A percentile compares a stretch with the other conserved stretches of the same genome.
phyloP scores from a whole-genome alignment of 129 eudicot genomes.

The Apium graveolens region DNA sequence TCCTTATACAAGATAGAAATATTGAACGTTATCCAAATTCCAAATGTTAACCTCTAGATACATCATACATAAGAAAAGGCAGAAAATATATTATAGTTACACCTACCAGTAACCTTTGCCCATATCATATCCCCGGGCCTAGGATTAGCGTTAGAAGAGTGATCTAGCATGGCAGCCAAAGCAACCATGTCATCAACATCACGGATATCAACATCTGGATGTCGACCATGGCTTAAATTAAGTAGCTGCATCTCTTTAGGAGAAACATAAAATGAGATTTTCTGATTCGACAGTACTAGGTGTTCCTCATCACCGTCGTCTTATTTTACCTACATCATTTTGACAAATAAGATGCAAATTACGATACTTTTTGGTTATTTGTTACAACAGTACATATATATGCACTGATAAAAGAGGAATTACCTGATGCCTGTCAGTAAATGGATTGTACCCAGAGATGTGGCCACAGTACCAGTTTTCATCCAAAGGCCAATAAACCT shows the following conservation, averaged over 20 bases:
- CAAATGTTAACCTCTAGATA: neutral
- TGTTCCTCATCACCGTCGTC: constrained; percentile 80
- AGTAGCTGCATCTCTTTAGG: constrained; percentile 50
- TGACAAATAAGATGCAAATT: neutral
- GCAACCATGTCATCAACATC: constrained; percentile 76
- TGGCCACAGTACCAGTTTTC: constrained; percentile 74
- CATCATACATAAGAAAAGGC: neutral
- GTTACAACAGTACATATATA: neutral
- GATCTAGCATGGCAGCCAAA: constrained; percentile 84
- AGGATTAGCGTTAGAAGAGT: constrained; percentile 56
- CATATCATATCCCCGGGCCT: constrained; percentile 77
- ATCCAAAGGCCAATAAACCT: constrained; percentile 98
- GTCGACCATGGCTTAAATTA: constrained; percentile 40
- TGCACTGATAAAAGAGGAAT: constrained; percentile 12
- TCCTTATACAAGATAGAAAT: neutral
- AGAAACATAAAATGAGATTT: constrained; percentile 52
- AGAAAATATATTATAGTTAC: neutral
- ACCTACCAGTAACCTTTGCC: constrained; percentile 90
- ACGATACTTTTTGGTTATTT: neutral
- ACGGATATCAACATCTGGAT: constrained; percentile 46
- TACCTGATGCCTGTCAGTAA: constrained; percentile 70
- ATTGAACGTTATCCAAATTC: neutral
- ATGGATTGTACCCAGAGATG: constrained; percentile 40
- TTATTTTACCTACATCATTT: constrained; percentile 55
- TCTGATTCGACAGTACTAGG: constrained; percentile 51